A percentile compares a stretch with the other conserved stretches of the same genome.
phyloP scores from a whole-genome alignment of 1,139 yeast genomes.

The Petasospora rhodanensis region DNA sequence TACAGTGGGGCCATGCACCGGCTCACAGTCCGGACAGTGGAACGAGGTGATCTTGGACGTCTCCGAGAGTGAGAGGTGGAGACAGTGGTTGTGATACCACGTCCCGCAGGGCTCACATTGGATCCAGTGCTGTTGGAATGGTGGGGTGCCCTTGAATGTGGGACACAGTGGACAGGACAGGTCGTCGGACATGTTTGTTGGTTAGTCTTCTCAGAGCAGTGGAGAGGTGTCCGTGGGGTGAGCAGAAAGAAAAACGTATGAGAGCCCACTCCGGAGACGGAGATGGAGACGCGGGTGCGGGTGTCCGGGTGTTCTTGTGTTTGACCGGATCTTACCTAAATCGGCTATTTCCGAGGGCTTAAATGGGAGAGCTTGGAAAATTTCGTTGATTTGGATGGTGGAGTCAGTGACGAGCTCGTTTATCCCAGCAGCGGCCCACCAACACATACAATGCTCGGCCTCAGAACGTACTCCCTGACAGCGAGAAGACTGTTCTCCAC shows the following conservation, averaged over 20 bases:
- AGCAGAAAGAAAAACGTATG: too few species aligned
- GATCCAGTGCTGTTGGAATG: slow-evolving; percentile 42
- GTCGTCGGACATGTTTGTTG: slow-evolving; percentile 1
- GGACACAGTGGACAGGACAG: slow-evolving; percentile 13
- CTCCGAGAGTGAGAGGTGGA: slow-evolving; percentile 35
- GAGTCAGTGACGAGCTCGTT: too few species aligned
- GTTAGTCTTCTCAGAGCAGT: not conserved
- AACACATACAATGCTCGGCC: too few species aligned
- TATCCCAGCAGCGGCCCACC: too few species aligned
- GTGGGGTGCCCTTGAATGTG: slow-evolving; percentile 4
- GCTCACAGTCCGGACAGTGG: slow-evolving; percentile 48
- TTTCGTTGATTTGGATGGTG: too few species aligned
- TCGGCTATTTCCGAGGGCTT: too few species aligned
- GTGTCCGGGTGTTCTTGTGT: not conserved
- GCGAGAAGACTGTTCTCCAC: slow-evolving; percentile 3
- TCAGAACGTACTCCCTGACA: too few species aligned
- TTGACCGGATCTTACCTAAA: too few species aligned
- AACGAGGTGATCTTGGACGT: slow-evolving; percentile 41
- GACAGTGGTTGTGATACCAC: slow-evolving; percentile 62
- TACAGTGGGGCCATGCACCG: slow-evolving; percentile 48
- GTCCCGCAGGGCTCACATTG: slow-evolving; percentile 55
- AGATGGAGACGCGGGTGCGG: too few species aligned
- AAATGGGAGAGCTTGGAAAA: too few species aligned
- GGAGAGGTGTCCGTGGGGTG: not conserved
- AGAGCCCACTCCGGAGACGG: too few species aligned